phyloP scores from a whole-genome alignment of 345 rosid species.

The Draba incana region DNA sequence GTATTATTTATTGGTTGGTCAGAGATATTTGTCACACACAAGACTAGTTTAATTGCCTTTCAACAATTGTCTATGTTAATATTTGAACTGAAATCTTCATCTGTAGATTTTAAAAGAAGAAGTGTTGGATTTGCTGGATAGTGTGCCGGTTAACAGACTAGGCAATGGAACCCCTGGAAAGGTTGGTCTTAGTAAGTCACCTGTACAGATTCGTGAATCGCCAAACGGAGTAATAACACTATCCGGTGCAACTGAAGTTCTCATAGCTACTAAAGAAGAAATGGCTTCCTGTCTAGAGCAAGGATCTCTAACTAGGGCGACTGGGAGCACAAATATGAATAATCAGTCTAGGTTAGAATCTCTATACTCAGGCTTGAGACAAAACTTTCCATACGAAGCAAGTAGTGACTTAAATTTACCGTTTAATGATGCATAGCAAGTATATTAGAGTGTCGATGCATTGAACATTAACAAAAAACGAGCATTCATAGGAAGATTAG shows the following conservation, averaged over 20 bases:
- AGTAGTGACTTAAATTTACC: background rate
- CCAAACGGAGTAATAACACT: slow-evolving; percentile 81
- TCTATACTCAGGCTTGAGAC: background rate
- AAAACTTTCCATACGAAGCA: slow-evolving; percentile 9
- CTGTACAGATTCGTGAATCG: slow-evolving; percentile 80
- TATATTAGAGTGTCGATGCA: slow-evolving; percentile 4
- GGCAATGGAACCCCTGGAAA: slow-evolving; percentile 62
- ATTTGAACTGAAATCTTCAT: slow-evolving; percentile 34
- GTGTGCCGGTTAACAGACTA: slow-evolving; percentile 50
- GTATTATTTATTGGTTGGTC: slow-evolving; percentile 36
- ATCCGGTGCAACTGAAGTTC: slow-evolving; percentile 73
- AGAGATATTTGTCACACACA: background rate
- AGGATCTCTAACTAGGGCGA: slow-evolving; percentile 79
- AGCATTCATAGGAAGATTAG: background rate
- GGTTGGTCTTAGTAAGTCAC: slow-evolving; percentile 59
- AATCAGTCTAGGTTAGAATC: slow-evolving; percentile 69
- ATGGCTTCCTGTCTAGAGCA: slow-evolving; percentile 83
- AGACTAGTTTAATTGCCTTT: slow-evolving; percentile 10
- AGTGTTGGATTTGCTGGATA: slow-evolving; percentile 78
- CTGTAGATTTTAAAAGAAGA: slow-evolving; percentile 83
- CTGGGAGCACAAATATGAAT: slow-evolving; percentile 90
- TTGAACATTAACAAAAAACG: background rate
- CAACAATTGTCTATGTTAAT: background rate
- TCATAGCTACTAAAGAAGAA: slow-evolving; percentile 62
- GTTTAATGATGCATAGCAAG: slow-evolving; percentile 12